These are phyloP conservation scores for Platanus orientalis DNA, from an alignment of 164 flowering plant genomes.

Conservation along the genomic window DNA sequence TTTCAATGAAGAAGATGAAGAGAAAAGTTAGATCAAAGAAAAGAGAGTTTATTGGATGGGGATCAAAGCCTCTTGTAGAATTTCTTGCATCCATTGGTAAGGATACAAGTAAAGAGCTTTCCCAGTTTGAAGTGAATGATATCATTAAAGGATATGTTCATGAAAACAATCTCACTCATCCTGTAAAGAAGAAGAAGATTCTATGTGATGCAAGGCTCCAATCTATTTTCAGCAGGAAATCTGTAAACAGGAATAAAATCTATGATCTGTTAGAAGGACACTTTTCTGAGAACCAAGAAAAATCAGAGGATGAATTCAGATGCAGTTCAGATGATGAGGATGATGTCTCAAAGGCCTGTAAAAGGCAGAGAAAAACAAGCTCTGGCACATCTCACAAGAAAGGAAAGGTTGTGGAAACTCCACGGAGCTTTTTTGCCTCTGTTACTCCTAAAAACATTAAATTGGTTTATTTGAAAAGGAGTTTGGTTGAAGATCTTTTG, in stretches of 20 bases:
- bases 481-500: slow-evolving; percentile 44
- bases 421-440: slow-evolving; percentile 51
- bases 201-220: slow-evolving; percentile 44
- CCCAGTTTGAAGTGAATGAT: slow-evolving; percentile 43
- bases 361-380: slow-evolving; percentile 18
- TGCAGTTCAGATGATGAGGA: slow-evolving; percentile 28
- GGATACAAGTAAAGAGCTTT: slow-evolving; percentile 35
- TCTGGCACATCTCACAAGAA: slow-evolving; percentile 12
- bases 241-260: slow-evolving; percentile 34
- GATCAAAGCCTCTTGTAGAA: slow-evolving; percentile 49
- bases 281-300: slow-evolving; percentile 42
- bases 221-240: slow-evolving; percentile 45
- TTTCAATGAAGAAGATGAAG: slow-evolving; percentile 4
- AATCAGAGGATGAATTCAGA: slow-evolving; percentile 36
- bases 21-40: slow-evolving; percentile 28
- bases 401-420: slow-evolving; percentile 12
- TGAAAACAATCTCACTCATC: slow-evolving; percentile 45
- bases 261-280: slow-evolving; percentile 42
- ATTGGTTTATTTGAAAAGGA: slow-evolving; percentile 58
- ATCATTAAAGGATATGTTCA: slow-evolving; percentile 45
- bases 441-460: slow-evolving; percentile 47
- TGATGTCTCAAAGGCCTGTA: slow-evolving; percentile 3
- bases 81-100: slow-evolving; percentile 59
- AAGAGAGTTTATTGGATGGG: slow-evolving; percentile 68
- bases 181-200: slow-evolving; percentile 47